phyloP scores from a whole-genome alignment of 305 asterid genomes.

The Fraxinus latifolia region DNA sequence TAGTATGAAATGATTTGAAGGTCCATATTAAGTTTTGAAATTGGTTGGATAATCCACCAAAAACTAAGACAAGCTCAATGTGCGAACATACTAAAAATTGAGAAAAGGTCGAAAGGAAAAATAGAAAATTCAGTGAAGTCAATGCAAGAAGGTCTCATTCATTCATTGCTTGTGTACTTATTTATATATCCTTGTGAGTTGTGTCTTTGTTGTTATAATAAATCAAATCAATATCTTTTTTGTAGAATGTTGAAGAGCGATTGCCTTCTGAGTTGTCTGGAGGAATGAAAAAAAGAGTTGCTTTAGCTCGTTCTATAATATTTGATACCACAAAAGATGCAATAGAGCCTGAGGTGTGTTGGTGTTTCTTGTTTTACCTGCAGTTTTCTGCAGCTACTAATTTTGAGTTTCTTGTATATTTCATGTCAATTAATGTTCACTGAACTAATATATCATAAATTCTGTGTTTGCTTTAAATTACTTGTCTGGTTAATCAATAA shows the following conservation, averaged over 20 bases:
- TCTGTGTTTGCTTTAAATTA: neutral
- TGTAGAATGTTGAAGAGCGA: conserved; percentile 91
- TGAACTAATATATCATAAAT: neutral
- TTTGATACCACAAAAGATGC: conserved; percentile 74
- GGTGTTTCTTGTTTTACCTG: neutral
- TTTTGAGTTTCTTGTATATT: neutral
- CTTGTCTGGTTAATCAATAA: neutral
- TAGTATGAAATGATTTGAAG: conserved; percentile 5
- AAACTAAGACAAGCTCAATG: conserved; percentile 14
- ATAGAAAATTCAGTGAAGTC: neutral
- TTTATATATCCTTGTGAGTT: conserved; percentile 1
- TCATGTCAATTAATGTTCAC: neutral
- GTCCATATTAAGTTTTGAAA: conserved; percentile 21
- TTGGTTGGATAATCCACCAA: conserved; percentile 3
- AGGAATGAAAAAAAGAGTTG: conserved; percentile 99
- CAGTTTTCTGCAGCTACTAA: neutral
- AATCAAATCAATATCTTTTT: conserved; percentile 23
- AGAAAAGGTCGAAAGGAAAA: neutral
- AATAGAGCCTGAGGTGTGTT: conserved; percentile 84
- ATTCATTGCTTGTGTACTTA: conserved; percentile 14
- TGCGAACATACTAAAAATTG: conserved; percentile 9
- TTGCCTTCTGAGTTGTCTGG: conserved; percentile 97
- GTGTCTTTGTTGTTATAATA: neutral
- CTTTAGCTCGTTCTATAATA: conserved; percentile 92
- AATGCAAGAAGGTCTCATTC: conserved; percentile 20